Conservation (phyloP, 371 early-diverging fungal species). For the Coemansia sp. region DNA sequence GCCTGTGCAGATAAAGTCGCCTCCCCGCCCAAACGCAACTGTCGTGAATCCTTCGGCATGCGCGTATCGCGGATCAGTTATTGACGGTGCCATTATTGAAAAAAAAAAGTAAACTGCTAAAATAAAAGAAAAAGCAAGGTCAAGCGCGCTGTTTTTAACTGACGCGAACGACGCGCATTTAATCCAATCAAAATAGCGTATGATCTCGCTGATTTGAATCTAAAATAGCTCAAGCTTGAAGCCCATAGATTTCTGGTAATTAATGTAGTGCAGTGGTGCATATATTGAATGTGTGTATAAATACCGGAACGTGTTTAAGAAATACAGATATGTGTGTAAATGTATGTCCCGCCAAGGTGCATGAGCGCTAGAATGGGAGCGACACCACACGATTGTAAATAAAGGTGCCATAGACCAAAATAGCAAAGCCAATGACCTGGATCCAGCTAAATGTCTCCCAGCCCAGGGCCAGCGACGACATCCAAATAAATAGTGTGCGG, state of each 20-base stretch:
- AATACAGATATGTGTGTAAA: neutral
- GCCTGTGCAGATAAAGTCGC: constrained; percentile 43
- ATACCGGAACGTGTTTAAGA: neutral
- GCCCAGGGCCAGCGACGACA: constrained; percentile 79
- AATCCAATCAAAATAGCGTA: neutral
- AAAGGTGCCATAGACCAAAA: constrained; percentile 88
- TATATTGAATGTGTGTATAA: neutral
- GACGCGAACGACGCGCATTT: constrained; percentile 5
- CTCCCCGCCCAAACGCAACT: constrained; percentile 26
- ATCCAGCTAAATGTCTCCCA: constrained; percentile 92
- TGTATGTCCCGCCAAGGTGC: neutral
- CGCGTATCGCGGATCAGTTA: constrained; percentile 38
- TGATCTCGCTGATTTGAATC: neutral
- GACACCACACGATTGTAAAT: constrained; percentile 82
- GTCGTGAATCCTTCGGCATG: constrained; percentile 51
- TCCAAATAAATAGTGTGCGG: constrained; percentile 95
- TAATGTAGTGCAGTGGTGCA: neutral
- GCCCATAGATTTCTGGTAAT: no score
- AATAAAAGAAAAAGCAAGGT: neutral
- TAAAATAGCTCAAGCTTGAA: neutral
- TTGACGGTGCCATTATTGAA: constrained; percentile 6
- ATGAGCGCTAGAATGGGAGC: constrained; percentile 53
- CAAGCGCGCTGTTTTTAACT: neutral
- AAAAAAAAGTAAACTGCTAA: neutral
- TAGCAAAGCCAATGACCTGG: constrained; percentile 83